Conservation (phyloP, 345 rosid species). For the Syzygium oleosum region DNA sequence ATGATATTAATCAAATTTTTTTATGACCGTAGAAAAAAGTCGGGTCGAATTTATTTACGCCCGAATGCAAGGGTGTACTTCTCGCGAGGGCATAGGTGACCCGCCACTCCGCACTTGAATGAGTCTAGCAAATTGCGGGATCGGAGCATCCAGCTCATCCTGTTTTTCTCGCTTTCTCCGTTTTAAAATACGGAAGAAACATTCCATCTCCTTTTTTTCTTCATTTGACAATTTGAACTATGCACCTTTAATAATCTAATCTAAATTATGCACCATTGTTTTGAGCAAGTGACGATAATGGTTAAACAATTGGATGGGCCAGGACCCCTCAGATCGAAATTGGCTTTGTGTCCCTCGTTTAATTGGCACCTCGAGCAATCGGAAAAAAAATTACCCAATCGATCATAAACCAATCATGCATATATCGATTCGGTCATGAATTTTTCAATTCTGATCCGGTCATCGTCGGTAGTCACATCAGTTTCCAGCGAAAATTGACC, state of each 20-base stretch:
- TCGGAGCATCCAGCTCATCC: not conserved
- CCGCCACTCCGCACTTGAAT: not conserved
- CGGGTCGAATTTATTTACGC: not conserved
- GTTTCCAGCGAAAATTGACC: too few relatives aligned
- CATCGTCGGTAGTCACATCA: too few relatives aligned
- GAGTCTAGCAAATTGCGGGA: not conserved
- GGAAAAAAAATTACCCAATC: not conserved
- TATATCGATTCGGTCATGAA: accelerated
- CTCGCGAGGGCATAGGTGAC: not conserved
- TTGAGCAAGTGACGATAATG: not conserved
- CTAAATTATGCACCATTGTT: not conserved
- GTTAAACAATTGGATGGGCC: not conserved
- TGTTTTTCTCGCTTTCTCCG: not conserved
- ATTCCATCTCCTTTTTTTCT: not conserved
- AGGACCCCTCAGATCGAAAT: not conserved
- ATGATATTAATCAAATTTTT: too few relatives aligned
- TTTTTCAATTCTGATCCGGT: not conserved
- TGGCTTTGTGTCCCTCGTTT: not conserved
- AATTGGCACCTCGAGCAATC: not conserved
- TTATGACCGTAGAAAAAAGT: not conserved
- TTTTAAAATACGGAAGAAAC: not conserved
- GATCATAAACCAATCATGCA: accelerated
- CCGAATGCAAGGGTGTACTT: not conserved
- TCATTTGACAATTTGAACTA: not conserved
- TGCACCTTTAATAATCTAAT: not conserved